Evolutionary conservation across 495 filamentous ascomycete species (phyloP).

Genomic region (Daldinia loculata): DNA sequence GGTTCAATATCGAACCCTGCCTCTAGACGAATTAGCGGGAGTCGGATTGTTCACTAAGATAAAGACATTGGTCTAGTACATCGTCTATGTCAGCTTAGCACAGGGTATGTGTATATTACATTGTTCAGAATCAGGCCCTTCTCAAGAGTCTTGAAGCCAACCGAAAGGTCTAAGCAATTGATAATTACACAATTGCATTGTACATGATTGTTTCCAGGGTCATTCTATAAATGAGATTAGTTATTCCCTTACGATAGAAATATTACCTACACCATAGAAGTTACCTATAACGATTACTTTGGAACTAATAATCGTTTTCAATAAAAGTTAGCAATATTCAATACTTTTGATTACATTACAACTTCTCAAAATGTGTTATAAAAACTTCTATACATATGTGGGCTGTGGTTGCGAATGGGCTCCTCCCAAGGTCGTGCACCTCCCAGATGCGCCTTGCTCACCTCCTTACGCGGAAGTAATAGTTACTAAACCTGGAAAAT

Average conservation of each 20-base stretch:
- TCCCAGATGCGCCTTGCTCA: conserved; percentile 7
- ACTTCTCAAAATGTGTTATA: conserved; percentile 16
- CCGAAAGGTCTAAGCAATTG: not conserved
- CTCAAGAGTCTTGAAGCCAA: not conserved
- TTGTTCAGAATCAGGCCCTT: not conserved
- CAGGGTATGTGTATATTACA: not conserved
- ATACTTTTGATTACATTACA: not conserved
- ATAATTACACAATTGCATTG: not conserved
- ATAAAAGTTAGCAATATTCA: not conserved
- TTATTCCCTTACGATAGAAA: not conserved
- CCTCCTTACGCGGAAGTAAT: conserved; percentile 4
- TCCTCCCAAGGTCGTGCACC: conserved; percentile 5
- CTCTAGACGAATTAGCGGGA: not conserved
- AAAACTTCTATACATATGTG: not conserved
- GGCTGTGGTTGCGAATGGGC: conserved; percentile 18
- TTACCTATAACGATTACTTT: not conserved
- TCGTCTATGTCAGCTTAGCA: not conserved
- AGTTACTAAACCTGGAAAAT: not conserved
- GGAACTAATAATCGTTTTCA: not conserved
- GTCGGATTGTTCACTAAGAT: not conserved
- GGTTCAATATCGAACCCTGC: not conserved
- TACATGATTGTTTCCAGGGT: not conserved
- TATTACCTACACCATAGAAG: not conserved
- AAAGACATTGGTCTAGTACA: conserved; percentile 1
- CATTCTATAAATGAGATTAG: not conserved